Conservation (phyloP, 2,329 filamentous ascomycete species). For the Hansfordia pulvinata region DNA sequence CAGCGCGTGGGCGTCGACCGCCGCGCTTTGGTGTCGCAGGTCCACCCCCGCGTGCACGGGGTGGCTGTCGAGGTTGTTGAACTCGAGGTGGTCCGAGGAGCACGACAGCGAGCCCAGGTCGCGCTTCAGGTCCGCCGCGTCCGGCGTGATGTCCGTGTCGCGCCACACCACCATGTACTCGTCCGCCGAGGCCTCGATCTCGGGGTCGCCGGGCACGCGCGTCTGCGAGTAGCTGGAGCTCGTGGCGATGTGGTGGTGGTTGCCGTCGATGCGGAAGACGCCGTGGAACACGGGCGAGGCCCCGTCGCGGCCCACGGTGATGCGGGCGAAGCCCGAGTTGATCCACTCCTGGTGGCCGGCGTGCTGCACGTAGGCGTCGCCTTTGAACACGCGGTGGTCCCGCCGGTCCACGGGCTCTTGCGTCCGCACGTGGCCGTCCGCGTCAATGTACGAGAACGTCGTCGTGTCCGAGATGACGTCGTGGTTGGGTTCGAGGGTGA, state of each 20-base stretch:
- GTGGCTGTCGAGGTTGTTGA: constrained; percentile 65
- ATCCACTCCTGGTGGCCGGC: constrained; percentile 53
- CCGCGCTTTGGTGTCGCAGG: constrained; percentile 38
- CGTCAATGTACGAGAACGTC: constrained; percentile 55
- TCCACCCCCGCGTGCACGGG: constrained; percentile 45
- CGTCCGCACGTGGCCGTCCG: constrained; percentile 53
- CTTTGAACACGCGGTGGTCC: constrained; percentile 75
- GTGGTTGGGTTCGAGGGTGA: constrained; percentile 79
- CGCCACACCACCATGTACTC: constrained; percentile 90
- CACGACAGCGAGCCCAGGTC: constrained; percentile 38
- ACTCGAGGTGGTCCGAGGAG: constrained; percentile 59
- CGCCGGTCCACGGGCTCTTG: constrained; percentile 59
- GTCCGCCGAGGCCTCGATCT: constrained; percentile 36
- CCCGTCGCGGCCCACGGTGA: constrained; percentile 68
- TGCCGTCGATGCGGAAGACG: constrained; percentile 65
- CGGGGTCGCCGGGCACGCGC: constrained; percentile 58
- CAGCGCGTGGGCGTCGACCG: constrained; percentile 49
- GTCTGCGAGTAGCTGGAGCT: constrained; percentile 61
- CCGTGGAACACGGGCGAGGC: constrained; percentile 74
- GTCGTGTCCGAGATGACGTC: constrained; percentile 73
- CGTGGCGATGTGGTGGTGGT: constrained; percentile 80
- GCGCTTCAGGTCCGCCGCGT: constrained; percentile 49
- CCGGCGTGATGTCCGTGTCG: constrained; percentile 63
- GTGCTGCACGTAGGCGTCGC: constrained; percentile 57
- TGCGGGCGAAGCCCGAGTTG: constrained; percentile 74